Conservation (phyloP, 441 rosid species). For the Lepidium campestre region DNA sequence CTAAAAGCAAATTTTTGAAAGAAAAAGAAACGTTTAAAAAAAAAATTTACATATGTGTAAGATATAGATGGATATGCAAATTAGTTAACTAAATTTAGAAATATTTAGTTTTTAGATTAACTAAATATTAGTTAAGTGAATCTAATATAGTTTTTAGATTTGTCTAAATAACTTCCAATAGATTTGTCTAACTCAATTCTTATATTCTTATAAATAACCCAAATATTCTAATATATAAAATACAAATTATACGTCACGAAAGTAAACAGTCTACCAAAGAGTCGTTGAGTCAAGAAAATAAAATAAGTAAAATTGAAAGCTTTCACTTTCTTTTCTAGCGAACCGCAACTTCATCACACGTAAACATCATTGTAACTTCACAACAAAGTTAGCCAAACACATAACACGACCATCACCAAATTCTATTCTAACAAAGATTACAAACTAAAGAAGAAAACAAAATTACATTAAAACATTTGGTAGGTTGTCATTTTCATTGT, state of each 20-base stretch:
- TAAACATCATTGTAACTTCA: constrained; percentile 35
- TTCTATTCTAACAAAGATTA: constrained; percentile 16
- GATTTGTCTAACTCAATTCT: not conserved
- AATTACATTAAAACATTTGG: constrained; percentile 4
- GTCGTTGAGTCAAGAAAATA: constrained; percentile 16
- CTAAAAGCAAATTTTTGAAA: too few species aligned
- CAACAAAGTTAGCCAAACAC: constrained; percentile 14
- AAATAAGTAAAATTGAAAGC: not conserved
- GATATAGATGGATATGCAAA: not conserved
- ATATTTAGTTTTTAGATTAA: too few species aligned
- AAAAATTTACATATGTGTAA: too few species aligned
- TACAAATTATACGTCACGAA: constrained; percentile 11
- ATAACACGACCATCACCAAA: constrained; percentile 20
- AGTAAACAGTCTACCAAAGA: constrained; percentile 23
- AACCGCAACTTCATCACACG: constrained; percentile 22
- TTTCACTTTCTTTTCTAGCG: constrained; percentile 20
- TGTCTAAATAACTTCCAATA: too few species aligned
- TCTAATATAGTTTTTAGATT: too few species aligned
- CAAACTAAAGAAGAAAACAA: not conserved
- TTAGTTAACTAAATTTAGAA: not conserved
- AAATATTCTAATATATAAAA: not conserved
- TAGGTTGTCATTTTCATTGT: not conserved
- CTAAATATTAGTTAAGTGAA: too few species aligned
- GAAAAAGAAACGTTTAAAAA: too few species aligned
- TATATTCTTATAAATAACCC: not conserved